These are phyloP conservation scores for Pelagophyceae sp. DNA, from an alignment of 352 stramenopile genomes.

Conservation along the genomic window DNA sequence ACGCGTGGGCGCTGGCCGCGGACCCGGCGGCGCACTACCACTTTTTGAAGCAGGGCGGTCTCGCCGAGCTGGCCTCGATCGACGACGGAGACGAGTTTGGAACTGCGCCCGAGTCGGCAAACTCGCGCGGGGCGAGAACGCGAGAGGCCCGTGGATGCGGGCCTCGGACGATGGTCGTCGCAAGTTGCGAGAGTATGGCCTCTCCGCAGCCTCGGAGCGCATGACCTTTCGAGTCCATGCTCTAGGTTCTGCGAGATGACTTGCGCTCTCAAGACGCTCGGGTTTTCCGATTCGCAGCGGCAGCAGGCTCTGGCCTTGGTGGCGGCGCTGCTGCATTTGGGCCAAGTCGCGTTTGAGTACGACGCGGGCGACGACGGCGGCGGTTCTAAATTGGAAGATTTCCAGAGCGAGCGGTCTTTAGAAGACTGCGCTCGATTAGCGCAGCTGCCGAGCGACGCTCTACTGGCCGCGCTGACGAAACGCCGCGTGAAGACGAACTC, in stretches of 20 bases:
- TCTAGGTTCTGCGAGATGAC: conserved; percentile 14
- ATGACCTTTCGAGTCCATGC: no score
- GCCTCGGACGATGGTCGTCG: no score
- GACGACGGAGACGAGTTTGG: conserved; percentile 17
- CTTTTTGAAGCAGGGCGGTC: conserved; percentile 2
- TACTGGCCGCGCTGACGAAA: conserved; percentile 13
- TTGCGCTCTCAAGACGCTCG: conserved; percentile 31
- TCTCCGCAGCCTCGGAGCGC: no score
- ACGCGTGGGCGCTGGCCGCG: not conserved
- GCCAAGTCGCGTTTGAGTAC: conserved; percentile 57
- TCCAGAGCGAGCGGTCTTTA: not conserved
- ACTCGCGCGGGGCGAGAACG: no score
- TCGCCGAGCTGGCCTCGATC: not conserved
- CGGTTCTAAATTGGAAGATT: not conserved
- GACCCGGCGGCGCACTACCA: not conserved
- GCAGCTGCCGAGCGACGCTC: not conserved
- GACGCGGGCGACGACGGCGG: conserved; percentile 19
- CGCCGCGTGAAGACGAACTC: conserved; percentile 37
- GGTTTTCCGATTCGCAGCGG: conserved; percentile 26
- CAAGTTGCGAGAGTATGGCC: no score
- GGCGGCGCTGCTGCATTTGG: conserved; percentile 56
- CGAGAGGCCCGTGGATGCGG: no score
- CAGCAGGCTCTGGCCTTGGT: conserved; percentile 41
- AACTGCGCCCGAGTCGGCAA: no score
- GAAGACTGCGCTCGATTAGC: no score